phyloP scores from a whole-genome alignment of 2,329 filamentous ascomycete species.

The Drechslera avenae region DNA sequence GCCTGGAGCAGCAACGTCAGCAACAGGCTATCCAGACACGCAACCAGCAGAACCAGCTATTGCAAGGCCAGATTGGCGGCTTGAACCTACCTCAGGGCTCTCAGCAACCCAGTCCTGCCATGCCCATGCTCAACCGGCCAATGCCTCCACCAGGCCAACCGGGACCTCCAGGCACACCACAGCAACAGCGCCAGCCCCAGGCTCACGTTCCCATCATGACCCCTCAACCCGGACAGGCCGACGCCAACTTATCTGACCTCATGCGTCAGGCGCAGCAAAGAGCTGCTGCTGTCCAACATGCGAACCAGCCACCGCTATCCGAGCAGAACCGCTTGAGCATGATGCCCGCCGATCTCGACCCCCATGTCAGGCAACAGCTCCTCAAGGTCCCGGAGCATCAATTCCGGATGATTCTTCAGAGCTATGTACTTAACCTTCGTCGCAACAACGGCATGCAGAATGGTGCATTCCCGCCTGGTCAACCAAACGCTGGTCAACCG shows the following conservation, averaged over 20 bases:
- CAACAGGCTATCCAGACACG: constrained; percentile 46
- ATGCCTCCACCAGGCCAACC: constrained; percentile 54
- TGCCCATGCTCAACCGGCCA: constrained; percentile 53
- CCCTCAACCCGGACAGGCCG: constrained; percentile 35
- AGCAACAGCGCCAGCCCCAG: constrained; percentile 43
- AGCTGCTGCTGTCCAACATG: constrained; percentile 34
- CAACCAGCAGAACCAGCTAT: constrained; percentile 38
- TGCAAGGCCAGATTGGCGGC: constrained; percentile 47
- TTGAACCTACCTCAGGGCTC: constrained; percentile 50
- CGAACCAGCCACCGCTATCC: constrained; percentile 35
- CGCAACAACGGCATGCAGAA: constrained; percentile 32
- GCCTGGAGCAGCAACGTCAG: constrained; percentile 37
- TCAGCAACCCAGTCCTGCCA: constrained; percentile 53
- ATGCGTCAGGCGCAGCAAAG: constrained; percentile 46
- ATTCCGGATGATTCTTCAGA: constrained; percentile 36
- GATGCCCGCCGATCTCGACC: constrained; percentile 40
- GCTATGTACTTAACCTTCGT: constrained; percentile 31
- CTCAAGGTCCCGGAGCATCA: constrained; percentile 44
- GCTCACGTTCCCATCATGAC: constrained; percentile 45
- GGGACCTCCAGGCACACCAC: constrained; percentile 40
- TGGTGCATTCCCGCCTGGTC: constrained; percentile 25
- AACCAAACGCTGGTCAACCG: constrained; percentile 29
- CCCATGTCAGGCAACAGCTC: constrained; percentile 38
- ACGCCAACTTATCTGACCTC: constrained; percentile 38
- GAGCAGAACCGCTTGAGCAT: constrained; percentile 40